Base-by-base conservation (phyloP, 129 eudicot genomes). In the Centrapalus pauciflorus region DNA sequence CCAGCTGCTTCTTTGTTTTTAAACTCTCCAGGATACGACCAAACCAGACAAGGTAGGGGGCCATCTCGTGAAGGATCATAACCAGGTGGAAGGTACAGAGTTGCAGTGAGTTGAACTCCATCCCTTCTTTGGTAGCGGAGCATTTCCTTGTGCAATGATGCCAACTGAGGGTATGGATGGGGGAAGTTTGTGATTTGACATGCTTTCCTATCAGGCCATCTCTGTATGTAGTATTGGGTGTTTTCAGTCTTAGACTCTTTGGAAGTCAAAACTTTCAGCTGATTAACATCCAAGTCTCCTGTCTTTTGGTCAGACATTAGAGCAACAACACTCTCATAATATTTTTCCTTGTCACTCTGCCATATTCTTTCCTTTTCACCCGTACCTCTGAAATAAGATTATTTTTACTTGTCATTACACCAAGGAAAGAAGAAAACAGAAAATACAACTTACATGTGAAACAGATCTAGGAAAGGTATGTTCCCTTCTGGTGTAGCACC, bases 11-110 rank as follows among this genome's bases (percentile, higher is more conserved):
- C 95, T 77, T 92, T 92, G 60, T 90, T 88, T 67, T 92, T 92
- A 73, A 92, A 92, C 81, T 92, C 98, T 63, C 96, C 96, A 34
- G 98, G 98, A 69, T 92, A 92, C 11, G 98, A 88, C 98, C 98
- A 92, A 63, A 92, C 81, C 59, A 92, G 77, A 76, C 98, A 92
- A n/a, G 98, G 98, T 55, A 92, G 83, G 21, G 98, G 96, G 33
- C 98, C 98, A 76, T 92, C 98, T 58, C 70, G 77, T 27, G 91
- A 46, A 16, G 91, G 79, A 72, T 92, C 98, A 73, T 92, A 92
- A 9, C 87, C 92, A 25, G 98, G 98, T 60, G 98, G 98, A 60
- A 92, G 90, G 79, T 92, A 92, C 55, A 92, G 50, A 27, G 98
- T 92, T 55, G 98, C 98, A 50, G 95, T 88, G 21, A 88, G 95